Conservation (phyloP, 352 stramenopile species). For the Phytophthora sp. region DNA sequence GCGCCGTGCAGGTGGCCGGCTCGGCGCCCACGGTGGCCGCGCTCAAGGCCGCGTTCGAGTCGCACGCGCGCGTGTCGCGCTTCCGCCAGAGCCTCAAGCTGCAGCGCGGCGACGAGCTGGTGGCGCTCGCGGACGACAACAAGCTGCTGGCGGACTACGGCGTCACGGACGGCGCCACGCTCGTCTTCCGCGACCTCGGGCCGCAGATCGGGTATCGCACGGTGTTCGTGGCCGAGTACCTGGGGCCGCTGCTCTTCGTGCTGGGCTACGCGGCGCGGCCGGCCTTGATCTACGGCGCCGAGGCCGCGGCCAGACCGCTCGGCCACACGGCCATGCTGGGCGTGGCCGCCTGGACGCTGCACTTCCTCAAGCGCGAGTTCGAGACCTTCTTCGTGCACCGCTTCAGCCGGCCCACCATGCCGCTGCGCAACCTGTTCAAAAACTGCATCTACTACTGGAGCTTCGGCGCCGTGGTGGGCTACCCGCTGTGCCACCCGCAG, state of each 20-base stretch:
- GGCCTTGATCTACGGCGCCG: slow-evolving; percentile 72
- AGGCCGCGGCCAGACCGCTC: slow-evolving; percentile 43
- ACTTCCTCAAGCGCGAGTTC: slow-evolving; percentile 89
- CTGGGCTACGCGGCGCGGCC: slow-evolving; percentile 75
- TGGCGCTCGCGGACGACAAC: slow-evolving; percentile 61
- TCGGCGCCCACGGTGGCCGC: slow-evolving; percentile 44
- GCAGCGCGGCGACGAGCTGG: slow-evolving; percentile 21
- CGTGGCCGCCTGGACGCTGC: slow-evolving; percentile 69
- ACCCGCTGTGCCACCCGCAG: slow-evolving; percentile 79
- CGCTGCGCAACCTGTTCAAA: slow-evolving; percentile 90
- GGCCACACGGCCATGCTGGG: slow-evolving; percentile 58
- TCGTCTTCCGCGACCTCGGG: slow-evolving; percentile 83
- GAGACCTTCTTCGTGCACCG: slow-evolving; percentile 91
- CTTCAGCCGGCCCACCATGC: slow-evolving; percentile 90
- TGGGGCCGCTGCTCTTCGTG: slow-evolving; percentile 87
- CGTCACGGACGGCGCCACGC: slow-evolving; percentile 51
- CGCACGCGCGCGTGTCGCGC: slow-evolving; percentile 50
- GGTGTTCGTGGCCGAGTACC: slow-evolving; percentile 89
- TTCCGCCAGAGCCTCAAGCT: slow-evolving; percentile 76
- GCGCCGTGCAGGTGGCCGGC: slow-evolving; percentile 42
- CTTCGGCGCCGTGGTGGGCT: slow-evolving; percentile 84
- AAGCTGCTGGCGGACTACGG: slow-evolving; percentile 64
- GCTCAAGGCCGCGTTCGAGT: slow-evolving; percentile 70
- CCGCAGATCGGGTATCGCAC: slow-evolving; percentile 90
- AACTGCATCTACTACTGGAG: slow-evolving; percentile 92